Base-by-base conservation (phyloP, 2,329 filamentous ascomycete genomes). In the Microcera coccophila region DNA sequence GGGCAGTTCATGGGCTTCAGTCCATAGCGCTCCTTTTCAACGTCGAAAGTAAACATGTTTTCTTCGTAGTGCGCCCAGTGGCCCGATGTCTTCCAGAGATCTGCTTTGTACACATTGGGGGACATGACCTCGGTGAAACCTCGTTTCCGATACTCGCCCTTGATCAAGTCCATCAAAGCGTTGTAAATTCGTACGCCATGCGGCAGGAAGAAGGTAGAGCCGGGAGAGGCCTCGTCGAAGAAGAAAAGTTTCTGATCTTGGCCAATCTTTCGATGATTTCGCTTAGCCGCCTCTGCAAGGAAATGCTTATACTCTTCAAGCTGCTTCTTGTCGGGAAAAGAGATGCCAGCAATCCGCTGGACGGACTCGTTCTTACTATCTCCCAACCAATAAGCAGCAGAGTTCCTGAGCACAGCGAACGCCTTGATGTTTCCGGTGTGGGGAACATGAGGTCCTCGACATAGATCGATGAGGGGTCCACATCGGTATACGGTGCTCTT, bases 1-100 rank as follows among this genome's bases (percentile, higher is more conserved):
- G 93, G 93, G 70, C 93, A 98, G 72, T 97, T 97, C 93, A 97
- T 97, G 20, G 91, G 91, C 72, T 97, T 97, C 39, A 97, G 72
- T 14, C 83, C 90, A 47, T 68, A 71, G 36, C 62, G 61, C 54
- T 68, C 85, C 74, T 95, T 95, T 65, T 96, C 90, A 22, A 85
- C 72, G 42, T 81, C 74, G 55, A 95, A 82, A 31, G 73, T 67
- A 54, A 78, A 78, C 91, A 97, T 97, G 70, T 96, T 90, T 51
- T 97, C 91, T 62, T 90, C 81, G 74, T 96, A 70, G 52, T 69
- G 68, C 47, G 85, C 81, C 90, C 91, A 96, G 67, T 97, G 93
- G 38, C 93, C 93, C 8, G 90, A 95, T 17, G 82, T 86, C 72
- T 95, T 93, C 93, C 93, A 97, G 12, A 97, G 72, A 5, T 88